Percentiles rank a stretch among this genome's conserved stretches.
Conservation (phyloP, 208 protist species). For the Acanthamoeba divionensis region DNA sequence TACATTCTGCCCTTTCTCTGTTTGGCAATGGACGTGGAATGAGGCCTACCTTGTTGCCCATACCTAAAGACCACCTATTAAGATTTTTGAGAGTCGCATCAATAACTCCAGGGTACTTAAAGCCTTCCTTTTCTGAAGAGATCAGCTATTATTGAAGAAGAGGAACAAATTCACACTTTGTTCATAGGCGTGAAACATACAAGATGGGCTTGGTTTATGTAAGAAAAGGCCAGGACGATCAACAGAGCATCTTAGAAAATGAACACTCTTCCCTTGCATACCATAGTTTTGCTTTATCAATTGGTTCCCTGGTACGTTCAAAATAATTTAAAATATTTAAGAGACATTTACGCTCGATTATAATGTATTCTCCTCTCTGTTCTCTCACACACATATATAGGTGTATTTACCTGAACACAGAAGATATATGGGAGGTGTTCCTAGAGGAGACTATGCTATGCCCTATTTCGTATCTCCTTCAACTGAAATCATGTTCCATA, state of each 20-base stretch:
- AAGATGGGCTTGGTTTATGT: slow-evolving; percentile 22
- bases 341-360: too few relatives aligned
- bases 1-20: too few relatives aligned
- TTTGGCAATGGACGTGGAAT: too few relatives aligned
- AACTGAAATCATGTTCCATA: slow-evolving; percentile 24
- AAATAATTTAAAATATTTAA: too few relatives aligned
- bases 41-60: too few relatives aligned
- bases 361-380: too few relatives aligned
- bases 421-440: not conserved
- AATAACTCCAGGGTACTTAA: too few relatives aligned
- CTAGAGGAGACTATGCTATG: not conserved
- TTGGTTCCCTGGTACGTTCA: not conserved
- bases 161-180: too few relatives aligned
- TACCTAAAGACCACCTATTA: too few relatives aligned
- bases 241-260: not conserved
- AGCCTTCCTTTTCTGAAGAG: too few relatives aligned
- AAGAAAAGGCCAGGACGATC: not conserved
- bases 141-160: too few relatives aligned
- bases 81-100: too few relatives aligned
- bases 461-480: not conserved
- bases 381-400: not conserved
- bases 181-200: not conserved
- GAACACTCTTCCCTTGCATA: not conserved
- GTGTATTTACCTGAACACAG: not conserved
- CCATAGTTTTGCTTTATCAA: not conserved